phyloP scores from a whole-genome alignment of 2,329 filamentous ascomycete species.

The Metarhizium brunneum region DNA sequence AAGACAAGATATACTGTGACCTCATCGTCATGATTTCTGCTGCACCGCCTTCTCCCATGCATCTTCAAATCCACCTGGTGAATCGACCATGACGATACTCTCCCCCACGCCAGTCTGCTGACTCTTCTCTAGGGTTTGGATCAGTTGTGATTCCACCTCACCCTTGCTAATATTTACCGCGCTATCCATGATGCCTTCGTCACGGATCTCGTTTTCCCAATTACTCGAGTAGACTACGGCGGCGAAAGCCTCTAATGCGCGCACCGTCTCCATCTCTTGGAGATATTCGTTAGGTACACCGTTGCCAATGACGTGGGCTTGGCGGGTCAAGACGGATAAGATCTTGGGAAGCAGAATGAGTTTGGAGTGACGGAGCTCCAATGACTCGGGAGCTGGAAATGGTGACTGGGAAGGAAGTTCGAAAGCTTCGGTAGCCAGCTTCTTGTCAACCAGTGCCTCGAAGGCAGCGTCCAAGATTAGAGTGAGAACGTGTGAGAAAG shows the following conservation, averaged over 20 bases:
- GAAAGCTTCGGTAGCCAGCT: conserved; percentile 71
- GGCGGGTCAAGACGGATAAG: conserved; percentile 78
- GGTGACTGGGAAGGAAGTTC: conserved; percentile 35
- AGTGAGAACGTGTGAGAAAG: conserved; percentile 78
- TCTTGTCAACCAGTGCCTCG: conserved; percentile 71
- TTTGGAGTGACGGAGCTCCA: conserved; percentile 49
- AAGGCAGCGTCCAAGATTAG: conserved; percentile 83
- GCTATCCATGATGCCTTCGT: conserved; percentile 33
- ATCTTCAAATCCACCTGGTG: conserved; percentile 47
- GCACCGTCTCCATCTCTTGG: conserved; percentile 65
- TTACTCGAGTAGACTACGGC: conserved; percentile 84
- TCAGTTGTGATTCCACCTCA: conserved; percentile 11
- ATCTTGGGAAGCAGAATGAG: conserved; percentile 69
- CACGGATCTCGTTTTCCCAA: conserved; percentile 57
- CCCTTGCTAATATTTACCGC: conserved; percentile 22
- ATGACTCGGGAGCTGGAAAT: conserved; percentile 38
- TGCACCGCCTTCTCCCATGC: conserved; percentile 57
- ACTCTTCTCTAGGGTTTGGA: conserved; percentile 9
- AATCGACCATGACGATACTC: conserved; percentile 45
- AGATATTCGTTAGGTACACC: conserved; percentile 65
- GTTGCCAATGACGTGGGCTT: conserved; percentile 82
- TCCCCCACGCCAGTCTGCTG: conserved; percentile 26
- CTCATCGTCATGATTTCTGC: conserved; percentile 14
- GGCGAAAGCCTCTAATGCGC: conserved; percentile 72
- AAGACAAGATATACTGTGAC: conserved; percentile 3